Percentiles rank a stretch among this genome's conserved stretches.
phyloP scores from a whole-genome alignment of 1,284 basidiomycete species.

The Trichosporon asahii region DNA sequence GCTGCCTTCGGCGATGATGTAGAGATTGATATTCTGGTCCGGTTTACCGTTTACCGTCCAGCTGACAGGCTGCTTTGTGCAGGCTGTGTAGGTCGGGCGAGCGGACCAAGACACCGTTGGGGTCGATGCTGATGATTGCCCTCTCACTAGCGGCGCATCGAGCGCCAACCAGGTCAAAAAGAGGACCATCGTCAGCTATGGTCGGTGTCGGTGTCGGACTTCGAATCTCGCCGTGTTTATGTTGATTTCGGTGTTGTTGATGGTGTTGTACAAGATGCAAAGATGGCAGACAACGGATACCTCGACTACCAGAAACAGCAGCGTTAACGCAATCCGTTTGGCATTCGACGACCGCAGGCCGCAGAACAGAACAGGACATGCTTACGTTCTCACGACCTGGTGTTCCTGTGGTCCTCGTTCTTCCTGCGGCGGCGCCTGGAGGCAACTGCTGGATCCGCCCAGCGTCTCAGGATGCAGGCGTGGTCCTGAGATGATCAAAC shows the following conservation, averaged over 20 bases:
- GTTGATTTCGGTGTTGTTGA: not conserved
- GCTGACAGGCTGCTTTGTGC: conserved; percentile 1
- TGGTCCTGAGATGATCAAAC: conserved; percentile 2
- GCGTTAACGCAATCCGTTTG: not conserved
- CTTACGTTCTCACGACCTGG: not conserved
- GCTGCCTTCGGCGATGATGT: not conserved
- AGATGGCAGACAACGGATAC: not conserved
- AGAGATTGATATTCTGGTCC: not conserved
- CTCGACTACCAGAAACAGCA: not conserved
- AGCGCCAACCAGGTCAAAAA: not conserved
- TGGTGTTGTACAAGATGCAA: not conserved
- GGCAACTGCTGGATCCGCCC: not conserved
- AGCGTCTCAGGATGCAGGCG: not conserved
- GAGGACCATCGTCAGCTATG: conserved; percentile 9
- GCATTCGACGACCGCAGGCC: not conserved
- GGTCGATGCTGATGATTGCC: conserved; percentile 7
- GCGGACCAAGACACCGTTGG: conserved; percentile 6
- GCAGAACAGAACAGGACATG: not conserved
- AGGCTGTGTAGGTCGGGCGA: not conserved
- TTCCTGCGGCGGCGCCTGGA: not conserved
- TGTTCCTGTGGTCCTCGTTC: not conserved
- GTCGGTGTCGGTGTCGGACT: not conserved
- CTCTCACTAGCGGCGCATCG: conserved; percentile 5
- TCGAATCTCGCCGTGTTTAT: not conserved
- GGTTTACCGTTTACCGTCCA: not conserved